phyloP scores from a whole-genome alignment of 306 rosid genomes.

The Senna tora region DNA sequence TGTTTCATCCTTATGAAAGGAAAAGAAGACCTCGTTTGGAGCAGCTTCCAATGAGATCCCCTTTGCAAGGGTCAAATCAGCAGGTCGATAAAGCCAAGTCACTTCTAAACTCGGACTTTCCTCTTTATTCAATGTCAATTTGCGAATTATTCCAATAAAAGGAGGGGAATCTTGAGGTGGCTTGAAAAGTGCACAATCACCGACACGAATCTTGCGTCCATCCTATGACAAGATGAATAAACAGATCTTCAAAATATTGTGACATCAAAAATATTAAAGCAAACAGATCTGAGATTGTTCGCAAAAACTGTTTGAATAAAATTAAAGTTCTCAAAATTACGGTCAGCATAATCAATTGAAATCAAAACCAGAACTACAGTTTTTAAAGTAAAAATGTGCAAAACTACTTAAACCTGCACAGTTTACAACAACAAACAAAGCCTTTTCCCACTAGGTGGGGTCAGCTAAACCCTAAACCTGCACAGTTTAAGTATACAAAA shows the following conservation, averaged over 20 bases:
- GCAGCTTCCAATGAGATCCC: slow-evolving; percentile 78
- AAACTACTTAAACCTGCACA: no score
- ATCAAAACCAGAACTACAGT: background rate
- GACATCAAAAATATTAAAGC: background rate
- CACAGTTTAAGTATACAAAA: no score
- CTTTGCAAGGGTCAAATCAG: slow-evolving; percentile 79
- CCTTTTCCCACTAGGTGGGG: no score
- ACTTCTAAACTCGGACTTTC: slow-evolving; percentile 64
- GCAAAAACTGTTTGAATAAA: background rate
- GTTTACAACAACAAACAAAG: no score
- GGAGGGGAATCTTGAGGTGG: slow-evolving; percentile 89
- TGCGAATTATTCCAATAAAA: slow-evolving; percentile 92
- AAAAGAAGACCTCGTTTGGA: slow-evolving; percentile 88
- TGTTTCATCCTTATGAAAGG: slow-evolving; percentile 95
- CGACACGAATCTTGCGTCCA: slow-evolving; percentile 89
- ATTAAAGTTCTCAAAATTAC: background rate
- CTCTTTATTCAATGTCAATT: slow-evolving; percentile 52
- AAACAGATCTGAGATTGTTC: background rate
- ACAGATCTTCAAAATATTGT: background rate
- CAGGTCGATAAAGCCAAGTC: slow-evolving; percentile 91
- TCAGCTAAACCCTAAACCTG: no score
- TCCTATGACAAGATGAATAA: slow-evolving; percentile 51
- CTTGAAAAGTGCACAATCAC: slow-evolving; percentile 96
- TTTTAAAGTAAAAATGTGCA: no score
- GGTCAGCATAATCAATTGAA: background rate